Conservation (phyloP, 352 stramenopile species). For the Phytophthora lateralis region DNA sequence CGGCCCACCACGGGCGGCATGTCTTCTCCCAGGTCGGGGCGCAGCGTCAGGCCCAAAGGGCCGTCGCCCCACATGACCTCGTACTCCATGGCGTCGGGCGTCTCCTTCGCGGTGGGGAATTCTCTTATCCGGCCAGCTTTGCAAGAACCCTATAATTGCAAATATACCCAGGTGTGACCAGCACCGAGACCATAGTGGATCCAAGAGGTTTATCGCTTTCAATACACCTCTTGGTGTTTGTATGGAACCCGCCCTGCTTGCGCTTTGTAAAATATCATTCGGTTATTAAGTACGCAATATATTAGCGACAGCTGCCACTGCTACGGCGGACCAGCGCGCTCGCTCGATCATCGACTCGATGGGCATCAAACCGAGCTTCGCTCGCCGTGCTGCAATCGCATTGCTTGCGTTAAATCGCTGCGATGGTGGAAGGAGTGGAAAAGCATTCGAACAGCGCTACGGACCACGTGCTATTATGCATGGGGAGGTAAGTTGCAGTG, state of each 20-base stretch:
- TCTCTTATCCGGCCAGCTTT: no score
- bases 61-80: slow-evolving; percentile 87
- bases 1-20: slow-evolving; percentile 88
- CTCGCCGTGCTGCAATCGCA: not conserved
- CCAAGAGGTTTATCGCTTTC: no score
- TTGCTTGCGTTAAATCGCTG: not conserved
- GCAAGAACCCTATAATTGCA: no score
- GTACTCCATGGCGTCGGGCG: slow-evolving; percentile 74
- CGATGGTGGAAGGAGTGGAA: not conserved
- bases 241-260: no score
- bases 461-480: slow-evolving; percentile 2
- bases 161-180: no score
- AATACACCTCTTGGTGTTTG: no score
- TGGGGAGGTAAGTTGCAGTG: not conserved
- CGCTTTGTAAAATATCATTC: no score
- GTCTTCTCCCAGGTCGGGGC: slow-evolving; percentile 83
- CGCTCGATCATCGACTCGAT: no score
- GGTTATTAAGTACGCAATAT: no score
- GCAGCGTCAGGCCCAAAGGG: slow-evolving; percentile 80
- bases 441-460: slow-evolving; percentile 2
- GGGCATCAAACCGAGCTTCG: not conserved
- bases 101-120: not conserved
- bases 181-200: no score
- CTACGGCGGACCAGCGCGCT: slow-evolving; percentile 17
- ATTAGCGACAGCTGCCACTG: no score